These are phyloP conservation scores for Phytophthora pini DNA, from an alignment of 352 stramenopile species.

Conservation along the genomic window DNA sequence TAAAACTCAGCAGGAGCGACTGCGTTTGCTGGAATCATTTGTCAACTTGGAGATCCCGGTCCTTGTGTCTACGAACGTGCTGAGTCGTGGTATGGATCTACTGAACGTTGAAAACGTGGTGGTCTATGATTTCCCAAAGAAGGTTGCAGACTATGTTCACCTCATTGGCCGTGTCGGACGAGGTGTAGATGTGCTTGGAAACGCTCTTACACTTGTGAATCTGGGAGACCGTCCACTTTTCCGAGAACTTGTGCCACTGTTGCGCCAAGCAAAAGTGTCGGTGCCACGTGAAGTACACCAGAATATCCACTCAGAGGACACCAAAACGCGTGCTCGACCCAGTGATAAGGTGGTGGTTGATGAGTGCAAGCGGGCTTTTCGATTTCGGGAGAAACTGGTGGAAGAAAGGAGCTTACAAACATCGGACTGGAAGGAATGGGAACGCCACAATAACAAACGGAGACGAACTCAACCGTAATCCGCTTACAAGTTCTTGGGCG, in stretches of 20 bases:
- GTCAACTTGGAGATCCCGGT: conserved; percentile 53
- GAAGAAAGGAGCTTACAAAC: conserved; percentile 19
- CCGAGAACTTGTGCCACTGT: conserved; percentile 42
- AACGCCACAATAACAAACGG: conserved; percentile 32
- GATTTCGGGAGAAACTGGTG: conserved; percentile 32
- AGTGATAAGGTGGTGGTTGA: conserved; percentile 32
- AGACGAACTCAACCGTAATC: conserved; percentile 10
- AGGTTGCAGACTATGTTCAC: conserved; percentile 69
- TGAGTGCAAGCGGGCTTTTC: conserved; percentile 60
- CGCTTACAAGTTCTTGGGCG: not conserved
- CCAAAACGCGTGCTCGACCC: conserved; percentile 15
- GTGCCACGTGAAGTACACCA: conserved; percentile 56
- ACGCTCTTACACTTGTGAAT: conserved; percentile 59
- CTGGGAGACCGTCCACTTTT: conserved; percentile 48
- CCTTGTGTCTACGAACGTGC: conserved; percentile 71
- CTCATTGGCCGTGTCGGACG: conserved; percentile 63
- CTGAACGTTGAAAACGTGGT: conserved; percentile 72
- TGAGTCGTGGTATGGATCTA: conserved; percentile 79
- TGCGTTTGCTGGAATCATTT: conserved; percentile 65
- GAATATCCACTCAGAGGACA: conserved; percentile 34
- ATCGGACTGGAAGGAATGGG: conserved; percentile 49
- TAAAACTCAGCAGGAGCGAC: conserved; percentile 64
- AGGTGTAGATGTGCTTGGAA: conserved; percentile 22
- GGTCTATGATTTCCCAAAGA: conserved; percentile 75
- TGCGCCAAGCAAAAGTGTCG: conserved; percentile 34